Evolutionary conservation across 495 filamentous ascomycete genomes (phyloP).

Genomic region (Cudoniella acicularis): DNA sequence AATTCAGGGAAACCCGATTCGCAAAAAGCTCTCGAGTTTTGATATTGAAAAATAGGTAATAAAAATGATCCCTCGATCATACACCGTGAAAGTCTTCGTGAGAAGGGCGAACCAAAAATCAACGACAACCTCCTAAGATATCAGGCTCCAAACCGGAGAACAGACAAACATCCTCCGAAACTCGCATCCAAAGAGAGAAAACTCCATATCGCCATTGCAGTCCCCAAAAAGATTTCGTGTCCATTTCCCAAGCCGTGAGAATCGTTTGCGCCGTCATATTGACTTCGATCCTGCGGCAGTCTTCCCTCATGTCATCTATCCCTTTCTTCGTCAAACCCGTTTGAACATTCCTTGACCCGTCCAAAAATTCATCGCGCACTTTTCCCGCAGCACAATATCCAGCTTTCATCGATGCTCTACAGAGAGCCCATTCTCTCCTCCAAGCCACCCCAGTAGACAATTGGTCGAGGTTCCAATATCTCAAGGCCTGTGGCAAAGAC

Average conservation of each 20-base stretch:
- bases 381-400: no score
- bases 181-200: not conserved
- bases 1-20: no score
- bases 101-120: not conserved
- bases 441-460: conserved; percentile 50
- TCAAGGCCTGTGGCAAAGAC: conserved; percentile 40
- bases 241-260: conserved; percentile 6
- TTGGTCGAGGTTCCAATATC: conserved; percentile 51
- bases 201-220: conserved; percentile 4
- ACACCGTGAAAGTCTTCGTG: not conserved
- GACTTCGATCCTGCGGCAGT: conserved; percentile 22
- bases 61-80: not conserved
- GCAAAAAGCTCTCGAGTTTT: not conserved
- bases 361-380: no score
- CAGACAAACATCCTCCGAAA: not conserved
- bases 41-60: no score
- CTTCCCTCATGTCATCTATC: not conserved
- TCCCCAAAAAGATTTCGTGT: not conserved
- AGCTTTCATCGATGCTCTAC: conserved; percentile 4
- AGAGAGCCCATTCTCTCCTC: conserved; percentile 46
- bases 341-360: no score
- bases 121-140: not conserved
- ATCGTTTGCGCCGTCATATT: conserved; percentile 16
- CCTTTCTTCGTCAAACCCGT: not conserved
- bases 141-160: not conserved